Percentiles rank a stretch among this genome's conserved stretches.
Evolutionary conservation across 164 flowering plant species (phyloP).

Genomic region (Akebia trifoliata): DNA sequence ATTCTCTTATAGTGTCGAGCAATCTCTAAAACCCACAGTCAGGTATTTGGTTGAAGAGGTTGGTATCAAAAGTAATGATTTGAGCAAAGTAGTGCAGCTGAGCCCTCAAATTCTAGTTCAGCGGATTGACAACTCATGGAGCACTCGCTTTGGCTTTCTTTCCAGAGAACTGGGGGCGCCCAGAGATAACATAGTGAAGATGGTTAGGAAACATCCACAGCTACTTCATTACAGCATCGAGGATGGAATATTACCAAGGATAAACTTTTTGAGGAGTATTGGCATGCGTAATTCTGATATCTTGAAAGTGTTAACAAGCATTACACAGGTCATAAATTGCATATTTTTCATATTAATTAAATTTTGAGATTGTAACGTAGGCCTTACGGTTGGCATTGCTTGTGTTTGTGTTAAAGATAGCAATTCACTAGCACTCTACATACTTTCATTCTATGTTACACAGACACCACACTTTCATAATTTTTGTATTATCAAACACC

Average conservation of each 20-base stretch:
- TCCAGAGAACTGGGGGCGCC: slow-evolving; percentile 88
- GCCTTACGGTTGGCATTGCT: too few species aligned
- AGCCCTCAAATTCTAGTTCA: slow-evolving; percentile 95
- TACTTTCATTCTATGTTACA: too few species aligned
- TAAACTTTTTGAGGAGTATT: slow-evolving; percentile 84
- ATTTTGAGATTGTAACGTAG: too few species aligned
- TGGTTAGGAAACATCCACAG: slow-evolving; percentile 94
- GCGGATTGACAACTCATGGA: slow-evolving; percentile 80
- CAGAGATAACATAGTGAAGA: slow-evolving; percentile 71
- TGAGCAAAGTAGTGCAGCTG: slow-evolving; percentile 87
- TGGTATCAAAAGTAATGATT: slow-evolving; percentile 58
- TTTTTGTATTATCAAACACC: too few species aligned
- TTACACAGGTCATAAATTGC: slow-evolving; percentile 58
- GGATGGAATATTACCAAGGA: slow-evolving; percentile 85
- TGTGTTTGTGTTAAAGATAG: too few species aligned
- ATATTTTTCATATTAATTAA: too few species aligned
- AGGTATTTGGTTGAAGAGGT: slow-evolving; percentile 90
- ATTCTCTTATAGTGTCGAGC: slow-evolving; percentile 89
- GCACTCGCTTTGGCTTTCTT: slow-evolving; percentile 63
- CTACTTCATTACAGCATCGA: slow-evolving; percentile 93
- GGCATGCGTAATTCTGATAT: slow-evolving; percentile 80
- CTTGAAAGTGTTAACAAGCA: slow-evolving; percentile 83
- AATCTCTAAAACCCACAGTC: slow-evolving; percentile 82
- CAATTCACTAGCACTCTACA: too few species aligned
- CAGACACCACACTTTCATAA: too few species aligned